Conservation (phyloP, 2,329 filamentous ascomycete species). For the Trichophyton simii region DNA sequence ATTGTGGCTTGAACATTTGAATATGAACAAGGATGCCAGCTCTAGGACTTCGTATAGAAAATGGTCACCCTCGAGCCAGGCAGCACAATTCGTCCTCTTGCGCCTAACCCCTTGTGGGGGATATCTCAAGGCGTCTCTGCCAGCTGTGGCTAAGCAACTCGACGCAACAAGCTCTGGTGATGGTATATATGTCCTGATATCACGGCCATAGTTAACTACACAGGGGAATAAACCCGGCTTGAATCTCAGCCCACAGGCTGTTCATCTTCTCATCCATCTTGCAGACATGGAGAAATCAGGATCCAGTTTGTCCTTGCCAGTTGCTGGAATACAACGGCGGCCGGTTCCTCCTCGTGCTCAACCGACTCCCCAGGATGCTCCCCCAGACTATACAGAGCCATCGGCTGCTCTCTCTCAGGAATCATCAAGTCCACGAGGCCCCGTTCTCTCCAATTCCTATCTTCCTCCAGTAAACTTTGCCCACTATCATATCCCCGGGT, state of each 20-base stretch:
- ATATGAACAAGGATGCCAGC: not conserved
- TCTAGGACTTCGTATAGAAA: not conserved
- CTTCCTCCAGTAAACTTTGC: constrained; percentile 16
- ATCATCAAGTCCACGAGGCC: not conserved
- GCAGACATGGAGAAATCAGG: not conserved
- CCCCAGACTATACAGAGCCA: constrained; percentile 1
- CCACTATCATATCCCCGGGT: constrained; percentile 18
- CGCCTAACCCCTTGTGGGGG: not conserved
- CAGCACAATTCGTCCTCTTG: not conserved
- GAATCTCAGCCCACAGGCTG: not conserved
- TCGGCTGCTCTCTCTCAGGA: not conserved
- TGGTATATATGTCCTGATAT: not conserved
- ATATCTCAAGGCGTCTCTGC: not conserved
- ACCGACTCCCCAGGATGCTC: not conserved
- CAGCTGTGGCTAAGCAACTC: constrained; percentile 1
- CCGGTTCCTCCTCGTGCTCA: not conserved
- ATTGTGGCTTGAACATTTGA: not conserved
- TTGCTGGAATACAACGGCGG: not conserved
- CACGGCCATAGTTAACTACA: not conserved
- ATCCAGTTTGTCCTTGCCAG: not conserved
- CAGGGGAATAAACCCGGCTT: not conserved
- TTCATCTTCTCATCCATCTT: not conserved
- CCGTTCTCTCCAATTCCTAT: constrained; percentile 7
- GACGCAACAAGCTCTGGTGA: not conserved
- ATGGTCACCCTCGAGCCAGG: not conserved